Conservation (phyloP, 306 rosid genomes). For the Quercus gilva region DNA sequence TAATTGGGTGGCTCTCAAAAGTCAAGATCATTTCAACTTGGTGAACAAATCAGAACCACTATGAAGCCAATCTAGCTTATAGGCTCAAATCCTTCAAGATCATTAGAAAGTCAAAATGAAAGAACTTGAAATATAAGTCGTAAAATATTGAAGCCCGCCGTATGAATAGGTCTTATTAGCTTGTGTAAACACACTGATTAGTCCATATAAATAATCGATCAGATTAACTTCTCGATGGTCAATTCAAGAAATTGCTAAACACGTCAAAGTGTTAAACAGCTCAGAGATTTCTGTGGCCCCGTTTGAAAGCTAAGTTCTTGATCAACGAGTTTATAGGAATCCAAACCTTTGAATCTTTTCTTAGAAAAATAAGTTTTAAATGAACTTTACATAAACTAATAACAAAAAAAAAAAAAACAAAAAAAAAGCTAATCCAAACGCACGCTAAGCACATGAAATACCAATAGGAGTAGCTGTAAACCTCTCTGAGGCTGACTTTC, state of each 20-base stretch:
- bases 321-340: neutral
- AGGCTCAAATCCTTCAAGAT: neutral
- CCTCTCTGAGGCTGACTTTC: constrained; percentile 56
- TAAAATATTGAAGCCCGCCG: too few relatives aligned
- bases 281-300: too few relatives aligned
- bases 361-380: neutral
- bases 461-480: constrained; percentile 41
- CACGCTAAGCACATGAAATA: constrained; percentile 41
- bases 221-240: neutral
- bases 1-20: neutral
- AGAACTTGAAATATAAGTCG: neutral
- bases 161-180: too few relatives aligned
- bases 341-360: neutral
- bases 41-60: neutral
- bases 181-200: neutral
- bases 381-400: too few relatives aligned
- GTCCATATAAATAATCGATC: neutral
- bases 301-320: neutral
- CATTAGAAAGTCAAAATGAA: neutral
- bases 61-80: neutral
- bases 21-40: too few relatives aligned
- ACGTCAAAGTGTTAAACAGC: neutral
- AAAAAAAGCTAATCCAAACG: neutral
- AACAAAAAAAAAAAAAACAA: too few relatives aligned
- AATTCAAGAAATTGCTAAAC: neutral